Conservation (phyloP, 2,329 filamentous ascomycete species). For the Alternaria sp. region DNA sequence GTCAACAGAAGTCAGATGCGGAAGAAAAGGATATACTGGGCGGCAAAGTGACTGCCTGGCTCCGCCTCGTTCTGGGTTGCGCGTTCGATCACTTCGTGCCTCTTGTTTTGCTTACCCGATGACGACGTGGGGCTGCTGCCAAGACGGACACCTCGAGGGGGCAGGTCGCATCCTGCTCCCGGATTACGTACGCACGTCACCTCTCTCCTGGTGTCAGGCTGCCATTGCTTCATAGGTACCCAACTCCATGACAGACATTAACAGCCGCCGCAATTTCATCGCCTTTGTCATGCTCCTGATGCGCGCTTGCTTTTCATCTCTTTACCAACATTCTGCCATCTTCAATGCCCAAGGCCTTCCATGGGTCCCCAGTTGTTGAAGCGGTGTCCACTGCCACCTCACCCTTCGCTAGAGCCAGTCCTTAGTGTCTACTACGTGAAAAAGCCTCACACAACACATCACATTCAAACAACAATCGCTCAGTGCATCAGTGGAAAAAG, state of each 20-base stretch:
- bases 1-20: conserved; percentile 6
- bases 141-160: conserved; percentile 34
- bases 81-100: conserved; percentile 34
- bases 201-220: conserved; percentile 13
- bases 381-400: conserved; percentile 22
- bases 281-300: not conserved
- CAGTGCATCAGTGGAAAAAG: conserved; percentile 26
- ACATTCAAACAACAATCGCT: not conserved
- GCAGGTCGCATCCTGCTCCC: conserved; percentile 19
- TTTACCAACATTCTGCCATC: not conserved
- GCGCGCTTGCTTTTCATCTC: not conserved
- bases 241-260: not conserved
- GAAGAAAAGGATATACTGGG: conserved; percentile 27
- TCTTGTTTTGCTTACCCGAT: conserved; percentile 45
- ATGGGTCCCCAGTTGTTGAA: conserved; percentile 14
- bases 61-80: conserved; percentile 48
- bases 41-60: conserved; percentile 45
- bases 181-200: conserved; percentile 30
- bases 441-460: conserved; percentile 1
- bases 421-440: conserved; percentile 8
- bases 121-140: conserved; percentile 46
- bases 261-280: not conserved
- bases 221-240: conserved; percentile 3
- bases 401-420: conserved; percentile 11
- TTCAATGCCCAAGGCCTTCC: conserved; percentile 4